Evolutionary conservation across 208 protist genomes (phyloP).

Genomic region (Strigomonas culicis): DNA sequence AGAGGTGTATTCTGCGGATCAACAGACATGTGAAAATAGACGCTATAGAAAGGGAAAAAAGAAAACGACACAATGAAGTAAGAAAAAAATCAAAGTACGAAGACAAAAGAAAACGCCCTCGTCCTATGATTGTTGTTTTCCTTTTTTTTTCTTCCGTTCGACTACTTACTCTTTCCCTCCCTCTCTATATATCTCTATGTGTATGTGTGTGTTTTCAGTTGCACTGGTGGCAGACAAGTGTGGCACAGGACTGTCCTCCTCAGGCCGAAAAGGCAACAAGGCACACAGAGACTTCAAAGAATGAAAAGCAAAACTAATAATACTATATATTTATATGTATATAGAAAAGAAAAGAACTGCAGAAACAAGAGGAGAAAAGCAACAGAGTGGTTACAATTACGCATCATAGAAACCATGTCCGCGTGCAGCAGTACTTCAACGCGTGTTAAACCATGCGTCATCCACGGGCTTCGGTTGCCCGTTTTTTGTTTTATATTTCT

Average conservation of each 20-base stretch:
- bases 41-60: background rate
- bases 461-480: too few relatives aligned
- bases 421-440: too few relatives aligned
- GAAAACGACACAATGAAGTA: too few relatives aligned
- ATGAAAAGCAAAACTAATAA: constrained; percentile 2
- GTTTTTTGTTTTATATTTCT: too few relatives aligned
- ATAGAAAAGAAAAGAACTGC: background rate
- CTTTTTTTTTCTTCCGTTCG: too few relatives aligned
- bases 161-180: too few relatives aligned
- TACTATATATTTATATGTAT: background rate
- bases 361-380: background rate
- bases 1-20: background rate
- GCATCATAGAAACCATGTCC: background rate
- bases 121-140: too few relatives aligned
- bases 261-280: background rate
- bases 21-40: background rate
- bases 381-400: background rate
- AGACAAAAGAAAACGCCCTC: background rate
- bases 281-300: background rate
- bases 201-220: too few relatives aligned
- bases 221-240: too few relatives aligned
- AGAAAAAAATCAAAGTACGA: constrained; percentile 2
- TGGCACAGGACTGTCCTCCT: too few relatives aligned
- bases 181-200: too few relatives aligned
- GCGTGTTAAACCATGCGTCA: too few relatives aligned